Base-by-base conservation (phyloP, 164 flowering plant genomes). In the Kingdonia uniflora region DNA sequence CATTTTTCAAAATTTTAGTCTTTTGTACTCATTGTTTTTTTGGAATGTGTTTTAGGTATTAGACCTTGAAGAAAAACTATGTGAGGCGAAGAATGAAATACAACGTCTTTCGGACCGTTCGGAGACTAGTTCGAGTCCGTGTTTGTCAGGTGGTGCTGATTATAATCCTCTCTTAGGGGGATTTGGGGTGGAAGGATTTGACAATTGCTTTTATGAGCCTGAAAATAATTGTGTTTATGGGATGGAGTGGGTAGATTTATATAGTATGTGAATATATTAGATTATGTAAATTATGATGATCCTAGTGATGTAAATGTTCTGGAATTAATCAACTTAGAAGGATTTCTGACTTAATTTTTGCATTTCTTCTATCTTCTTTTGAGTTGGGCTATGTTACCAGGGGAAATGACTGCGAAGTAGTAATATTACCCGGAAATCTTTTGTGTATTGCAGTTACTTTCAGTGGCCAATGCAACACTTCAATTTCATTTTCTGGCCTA, bases 71-170 rank as follows among this genome's bases (percentile, higher is more conserved):
- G 84, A 73, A 20, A 74, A 69, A 38, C 73, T 85, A 0, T 35
- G 22, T 1, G 80, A 74, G 42, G 82, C 85, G 0, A 72, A 74
- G 56, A 76, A 69, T 62, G 80, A 81, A 51, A 69, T 80, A 5
- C 71, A 62, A 17, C 56, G 66, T 62, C 63, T 77, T 14, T 53
- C 74, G 0, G 74, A 74, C 56, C 50, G 66, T 0, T 42, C 21
- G 0, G 81, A 73, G 0, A 68, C 66, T 11, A 74, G 69, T 60
- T 68, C 74, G 35, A 80, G 85, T 54, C 71, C 82, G 0, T 56
- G 69, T 47, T 78, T 83, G 5, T 74, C 86, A 1, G 39, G 70
- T 14, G 75, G 80, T 0, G 56, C 76, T 58, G 79, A 71, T 1
- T 69, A 63, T 15, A 73, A 59, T 6, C 74, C 70, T 11, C 68